Base-by-base conservation (phyloP, 768 basidiomycete genomes). In the Erythrobasidium yunnanense region DNA sequence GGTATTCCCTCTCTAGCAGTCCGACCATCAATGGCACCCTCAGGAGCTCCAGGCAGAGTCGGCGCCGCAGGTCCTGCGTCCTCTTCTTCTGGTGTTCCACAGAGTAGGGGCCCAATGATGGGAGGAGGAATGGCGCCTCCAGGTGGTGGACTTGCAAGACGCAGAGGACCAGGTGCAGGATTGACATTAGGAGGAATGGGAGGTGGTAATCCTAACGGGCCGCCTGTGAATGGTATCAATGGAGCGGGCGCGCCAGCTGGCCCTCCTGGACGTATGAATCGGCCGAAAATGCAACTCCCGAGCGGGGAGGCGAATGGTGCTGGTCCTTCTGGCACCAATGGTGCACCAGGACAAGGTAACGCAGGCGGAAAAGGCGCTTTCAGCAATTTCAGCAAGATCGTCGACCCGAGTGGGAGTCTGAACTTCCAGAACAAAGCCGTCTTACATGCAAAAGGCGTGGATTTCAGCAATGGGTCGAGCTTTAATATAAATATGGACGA, bases 351-450 rank as follows among this genome's bases (percentile, higher is more conserved):
- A 20, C 11, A n/a, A 18, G 47, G 52, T 29, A 2, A 22, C 5
- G 25, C 11, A 33, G 60, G 34, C 38, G 25, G 3, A 33, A 60
- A 35, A 38, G 87, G 87, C 34, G 90, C 90, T 23, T 97, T 97
- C 78, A 81, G 87, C 32, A 93, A 90, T 75, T 95, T 96, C 76
- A 83, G 84, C 68, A 89, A 86, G 78, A 92, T 95, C 72, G 89
- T 95, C 68, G 93, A 99, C 78, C 90, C 92, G 0, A 91, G 89
- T 1, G 95, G 95, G n/a, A 85, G 85, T 0, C 85, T 99, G 71
- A 90, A 89, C 74, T 99, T 97, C 73, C 83, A 81, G 23, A 88
- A 88, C 57, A 97, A 96, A 75, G 95, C 95, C 3, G 83, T 97
- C 38, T 77, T 99, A 11, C 88, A 93, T 73, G 86, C 91, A 0